Evolutionary conservation across 23 red algal species (phyloP), one percentile per base, ranked within the genome.

Genomic region (Gracilaria domingensis): DNA sequence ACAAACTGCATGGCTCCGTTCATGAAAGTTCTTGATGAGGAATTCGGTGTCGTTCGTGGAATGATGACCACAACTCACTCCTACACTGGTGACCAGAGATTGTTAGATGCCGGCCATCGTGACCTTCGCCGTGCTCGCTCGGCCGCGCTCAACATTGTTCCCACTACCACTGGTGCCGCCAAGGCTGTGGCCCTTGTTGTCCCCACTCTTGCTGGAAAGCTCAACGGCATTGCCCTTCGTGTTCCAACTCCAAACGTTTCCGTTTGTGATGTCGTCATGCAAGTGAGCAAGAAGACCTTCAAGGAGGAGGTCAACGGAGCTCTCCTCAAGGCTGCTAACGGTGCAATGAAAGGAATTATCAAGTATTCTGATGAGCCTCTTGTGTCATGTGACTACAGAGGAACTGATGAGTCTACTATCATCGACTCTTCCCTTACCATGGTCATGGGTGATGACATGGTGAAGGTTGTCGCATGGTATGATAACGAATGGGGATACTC

Each of bases 31-130:
- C 89, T 99, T 14, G 91, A 96, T 44, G 97, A 96, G 24, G 94
- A 96, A 60, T 96, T 99, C 74, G 93, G 97, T 48, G 93, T 99
- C 69, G 86, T 95, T 9, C 93, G 87, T 64, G 97, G 97, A 58
- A 96, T 90, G 80, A 99, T 99, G 97, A 99, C 97, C 51, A 99
- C 97, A 0, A 99, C 94, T 64, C 97, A 99, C 89, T 96, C 93
- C 4, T 96, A 96, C 74, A 99, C 97, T 57, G 94, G 94, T 12
- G 94, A 96, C 51, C 97, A 99, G 61, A 76, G 93, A 57, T 77
- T 99, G n/a, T 66, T 96, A 51, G 97, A 99, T 94, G 94, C 94
- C 8, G 89, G 82, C 16, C 97, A 99, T 87, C 90, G 94, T 53
- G 97, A 99, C 81, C 71, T 99, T 54, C 94, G 97, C 66, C 94